Evolutionary conservation across 2,329 filamentous ascomycete species (phyloP), one percentile per base, ranked within the genome.

Genomic region (Dendrostoma leiphaemia): DNA sequence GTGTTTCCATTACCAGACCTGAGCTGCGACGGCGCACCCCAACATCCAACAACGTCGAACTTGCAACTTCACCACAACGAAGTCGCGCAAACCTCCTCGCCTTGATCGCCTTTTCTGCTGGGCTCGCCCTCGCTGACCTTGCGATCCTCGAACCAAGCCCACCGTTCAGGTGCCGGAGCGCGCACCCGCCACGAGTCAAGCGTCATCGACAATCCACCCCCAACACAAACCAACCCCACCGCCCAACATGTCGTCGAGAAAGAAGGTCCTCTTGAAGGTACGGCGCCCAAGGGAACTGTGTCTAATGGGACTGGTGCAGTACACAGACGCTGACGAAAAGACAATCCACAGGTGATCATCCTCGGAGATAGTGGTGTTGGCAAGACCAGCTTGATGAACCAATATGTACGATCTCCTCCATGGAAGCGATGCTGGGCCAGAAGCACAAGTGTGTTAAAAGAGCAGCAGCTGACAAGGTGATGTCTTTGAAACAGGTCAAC

Each of bases 301-400:
- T 35, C 29, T 35, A 13, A 19, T 7, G 21, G 31, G 13, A 6
- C 23, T 28, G 34, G 26, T 54, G 37, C 48, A 24, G 48, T 49
- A 43, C 13, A 24, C 28, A 17, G 31, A 24, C 29, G 28, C 56
- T 60, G 34, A 62, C 45, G n/a, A 34, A 38, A 19, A 26, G 31
- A 31, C 12, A 23, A 49, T 61, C n/a, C n/a, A 43, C 66, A 97
- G 93, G 92, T 99, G 69, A 99, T 99, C 69, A 97, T 99, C 76
- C 87, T 99, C 65, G 94, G 94, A 66, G 94, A 99, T 74, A 97
- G 93, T 74, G 94, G 94, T 77, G 94, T 99, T 60, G 94, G 94
- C 72, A 99, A 99, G 83, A 99, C 94, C 59, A 97, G 91, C 75
- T 86, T 99, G 84, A 99, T 99, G 94, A 99, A 99, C 79, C 94